Base-by-base conservation (phyloP, 2,329 filamentous ascomycete genomes). In the Aspergillus neoniger region DNA sequence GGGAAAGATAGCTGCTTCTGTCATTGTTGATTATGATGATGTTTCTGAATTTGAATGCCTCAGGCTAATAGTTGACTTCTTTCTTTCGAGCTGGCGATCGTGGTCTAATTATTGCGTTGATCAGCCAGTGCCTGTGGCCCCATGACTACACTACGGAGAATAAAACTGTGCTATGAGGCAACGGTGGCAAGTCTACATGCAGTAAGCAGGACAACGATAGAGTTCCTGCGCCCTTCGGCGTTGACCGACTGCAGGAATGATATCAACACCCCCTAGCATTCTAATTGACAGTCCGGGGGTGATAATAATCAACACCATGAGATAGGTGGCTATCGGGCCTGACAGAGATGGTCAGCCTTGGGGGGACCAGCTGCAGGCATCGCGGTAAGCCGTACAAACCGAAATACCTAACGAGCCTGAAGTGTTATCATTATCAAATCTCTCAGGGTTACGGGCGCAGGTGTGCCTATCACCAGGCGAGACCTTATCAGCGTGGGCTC, bases 391-490 rank as follows among this genome's bases (percentile, higher is more conserved):
- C 19, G 38, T 32, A 55, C 53, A 32, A 55, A 55, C 25, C 19
- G 39, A 28, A 47, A 55, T 55, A 55, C 53, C 41, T 55, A 47
- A 55, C 53, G 53, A 19, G 30, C 39, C 19, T 36, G 41, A 44
- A 19, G 41, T 55, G 53, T 55, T 55, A 55, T 55, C 53, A 55
- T 55, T 56, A 56, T 59, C 52, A 59, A 55, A 44, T 43, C 55
- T 25, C 44, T 50, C 52, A 43, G 58, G 28, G 23, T 51, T 60
- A 17, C 14, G 44, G 47, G 17, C 32, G 14, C 21, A 36, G 38
- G 48, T 39, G 38, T 60, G 38, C 61, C 61, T 63, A 63, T 63
- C 61, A 63, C 14, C 53, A 55, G 36, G 15, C 41, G 28, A 49
- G 32, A 19, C 43, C 60, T 62, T 62, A 62, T 62, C 59, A 55